Conservation (phyloP, 116 monocot genomes). For the Cymodocea nodosa region DNA sequence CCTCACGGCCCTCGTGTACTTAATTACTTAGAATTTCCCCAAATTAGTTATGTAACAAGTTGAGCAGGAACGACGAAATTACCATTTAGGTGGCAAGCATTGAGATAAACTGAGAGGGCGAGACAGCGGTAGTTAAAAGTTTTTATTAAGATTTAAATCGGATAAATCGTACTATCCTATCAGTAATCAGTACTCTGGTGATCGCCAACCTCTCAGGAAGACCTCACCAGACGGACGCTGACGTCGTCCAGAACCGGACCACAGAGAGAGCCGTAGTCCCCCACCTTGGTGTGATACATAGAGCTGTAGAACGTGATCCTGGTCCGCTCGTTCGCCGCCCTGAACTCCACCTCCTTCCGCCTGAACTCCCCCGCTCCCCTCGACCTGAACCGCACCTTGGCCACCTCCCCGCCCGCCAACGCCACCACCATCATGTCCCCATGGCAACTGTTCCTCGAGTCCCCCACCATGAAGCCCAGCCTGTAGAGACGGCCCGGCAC, state of each 20-base stretch:
- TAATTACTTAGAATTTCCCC: no score
- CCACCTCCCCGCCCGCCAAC: slow-evolving; percentile 41
- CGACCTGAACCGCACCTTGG: slow-evolving; percentile 48
- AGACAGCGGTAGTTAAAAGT: no score
- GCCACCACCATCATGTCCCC: slow-evolving; percentile 71
- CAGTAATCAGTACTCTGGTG: no score
- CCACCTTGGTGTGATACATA: slow-evolving; percentile 60
- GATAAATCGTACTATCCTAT: no score
- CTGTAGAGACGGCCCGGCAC: slow-evolving; percentile 36
- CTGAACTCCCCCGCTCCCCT: slow-evolving; percentile 39
- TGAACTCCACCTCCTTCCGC: slow-evolving; percentile 35
- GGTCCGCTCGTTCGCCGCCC: slow-evolving; percentile 27
- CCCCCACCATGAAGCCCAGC: slow-evolving; percentile 70
- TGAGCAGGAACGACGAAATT: no score
- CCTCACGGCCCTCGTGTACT: no score
- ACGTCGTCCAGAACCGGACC: slow-evolving; percentile 86
- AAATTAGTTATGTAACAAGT: no score
- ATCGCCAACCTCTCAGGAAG: slow-evolving; percentile 3
- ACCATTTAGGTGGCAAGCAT: no score
- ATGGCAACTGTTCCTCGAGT: slow-evolving; percentile 75
- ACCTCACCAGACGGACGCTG: slow-evolving; percentile 30
- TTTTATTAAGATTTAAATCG: no score
- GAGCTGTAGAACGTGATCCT: slow-evolving; percentile 82
- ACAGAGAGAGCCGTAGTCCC: slow-evolving; percentile 42
- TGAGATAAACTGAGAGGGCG: no score